Evolutionary conservation across 225 moss, liverwort and hornwort species (phyloP), one percentile per base, ranked within the genome.

Genomic region (Pleurozium schreberi): DNA sequence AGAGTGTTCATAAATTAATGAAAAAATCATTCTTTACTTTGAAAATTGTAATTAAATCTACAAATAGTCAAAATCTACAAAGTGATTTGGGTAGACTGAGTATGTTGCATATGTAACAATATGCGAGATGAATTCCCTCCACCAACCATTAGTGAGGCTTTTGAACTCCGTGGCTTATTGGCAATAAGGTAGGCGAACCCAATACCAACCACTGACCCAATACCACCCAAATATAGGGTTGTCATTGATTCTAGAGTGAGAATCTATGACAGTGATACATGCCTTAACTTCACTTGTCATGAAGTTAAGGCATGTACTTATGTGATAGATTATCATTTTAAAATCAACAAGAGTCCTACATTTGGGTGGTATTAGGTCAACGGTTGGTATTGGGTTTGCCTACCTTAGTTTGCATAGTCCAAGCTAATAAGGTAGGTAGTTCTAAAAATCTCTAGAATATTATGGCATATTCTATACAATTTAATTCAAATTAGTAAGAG

Each of bases 341-440:
- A n/a, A n/a, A n/a, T n/a, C n/a, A n/a, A n/a, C n/a, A n/a, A n/a
- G n/a, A n/a, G n/a, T n/a, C n/a, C n/a, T n/a, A n/a, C n/a, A n/a
- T n/a, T n/a, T n/a, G n/a, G n/a, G n/a, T n/a, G n/a, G n/a, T n/a
- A n/a, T n/a, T n/a, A n/a, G n/a, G n/a, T n/a, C n/a, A n/a, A n/a
- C n/a, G n/a, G n/a, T n/a, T n/a, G n/a, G n/a, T n/a, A n/a, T n/a
- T n/a, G n/a, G n/a, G n/a, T n/a, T n/a, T n/a, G n/a, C n/a, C n/a
- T n/a, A n/a, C n/a, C n/a, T n/a, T n/a, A 22, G 9, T 76, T 76
- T 74, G 13, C 0, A 0, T 0, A 52, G 2, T 12, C 8, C 1
- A 22, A 18, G 0, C n/a, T n/a, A n/a, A n/a, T 53, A 36, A 1
- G 4, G 0, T 3, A 34, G 0, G 0, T 5, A 34, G 36, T 76